Percentiles rank a stretch among this genome's conserved stretches.
These are phyloP conservation scores for Geum urbanum DNA, from an alignment of 306 rosid species.

Conservation along the genomic window DNA sequence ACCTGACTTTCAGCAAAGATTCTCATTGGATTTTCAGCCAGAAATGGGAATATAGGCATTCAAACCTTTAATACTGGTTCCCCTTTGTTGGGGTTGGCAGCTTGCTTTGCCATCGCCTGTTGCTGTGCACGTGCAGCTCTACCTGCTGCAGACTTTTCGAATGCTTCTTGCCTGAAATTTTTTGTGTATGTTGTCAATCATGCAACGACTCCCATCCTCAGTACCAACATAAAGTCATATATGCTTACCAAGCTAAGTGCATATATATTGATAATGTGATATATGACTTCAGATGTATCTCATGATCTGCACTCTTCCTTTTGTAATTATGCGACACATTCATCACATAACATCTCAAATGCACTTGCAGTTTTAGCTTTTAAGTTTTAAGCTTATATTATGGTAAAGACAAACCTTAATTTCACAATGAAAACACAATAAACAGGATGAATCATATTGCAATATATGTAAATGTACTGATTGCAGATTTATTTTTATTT, in stretches of 20 bases:
- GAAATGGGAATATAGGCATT: slow-evolving; percentile 16
- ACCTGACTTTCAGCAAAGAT: slow-evolving; percentile 12
- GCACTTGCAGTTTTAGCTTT: background rate
- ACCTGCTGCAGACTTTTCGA: slow-evolving; percentile 80
- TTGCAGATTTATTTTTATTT: too few relatives aligned
- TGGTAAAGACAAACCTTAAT: background rate
- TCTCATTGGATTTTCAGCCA: slow-evolving; percentile 13
- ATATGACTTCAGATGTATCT: background rate
- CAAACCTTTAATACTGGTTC: slow-evolving; percentile 67
- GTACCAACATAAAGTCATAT: background rate
- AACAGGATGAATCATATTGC: background rate
- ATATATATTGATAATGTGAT: background rate
- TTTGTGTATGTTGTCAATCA: slow-evolving; percentile 16
- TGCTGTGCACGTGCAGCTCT: slow-evolving; percentile 78
- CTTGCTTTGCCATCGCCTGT: slow-evolving; percentile 59
- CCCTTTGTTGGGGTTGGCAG: slow-evolving; percentile 55
- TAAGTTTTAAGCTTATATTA: background rate
- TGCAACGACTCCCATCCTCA: background rate
- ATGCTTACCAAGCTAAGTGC: background rate
- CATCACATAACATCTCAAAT: too few relatives aligned
- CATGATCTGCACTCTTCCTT: background rate
- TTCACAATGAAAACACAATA: background rate
- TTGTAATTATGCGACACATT: background rate
- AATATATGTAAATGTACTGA: background rate
- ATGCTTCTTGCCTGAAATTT: slow-evolving; percentile 71